A percentile compares a stretch with the other conserved stretches of the same genome.
These are phyloP conservation scores for Martensiomyces pterosporus DNA, from an alignment of 192 early-diverging fungal species.

Conservation along the genomic window DNA sequence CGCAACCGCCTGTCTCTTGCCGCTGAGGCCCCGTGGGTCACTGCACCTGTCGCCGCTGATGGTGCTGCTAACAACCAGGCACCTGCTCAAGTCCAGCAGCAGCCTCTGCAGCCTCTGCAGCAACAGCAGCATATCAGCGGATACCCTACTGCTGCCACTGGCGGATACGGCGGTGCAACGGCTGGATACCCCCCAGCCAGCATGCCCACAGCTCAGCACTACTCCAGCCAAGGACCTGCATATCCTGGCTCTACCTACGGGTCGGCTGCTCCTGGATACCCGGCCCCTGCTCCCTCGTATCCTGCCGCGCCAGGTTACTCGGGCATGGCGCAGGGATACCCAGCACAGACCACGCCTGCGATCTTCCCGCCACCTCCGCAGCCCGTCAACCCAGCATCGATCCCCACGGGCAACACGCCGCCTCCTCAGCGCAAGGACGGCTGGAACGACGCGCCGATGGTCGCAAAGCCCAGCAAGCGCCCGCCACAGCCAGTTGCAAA, in stretches of 20 bases:
- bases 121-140: conserved; percentile 5
- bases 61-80: conserved; percentile 15
- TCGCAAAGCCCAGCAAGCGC: conserved; percentile 26
- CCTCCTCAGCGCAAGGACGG: conserved; percentile 27
- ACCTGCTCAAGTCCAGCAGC: conserved; percentile 10
- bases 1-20: conserved; percentile 63
- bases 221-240: not conserved
- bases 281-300: conserved; percentile 2
- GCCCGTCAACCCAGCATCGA: conserved; percentile 34
- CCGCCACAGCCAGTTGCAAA: conserved; percentile 7
- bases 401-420: conserved; percentile 31
- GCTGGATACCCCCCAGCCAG: conserved; percentile 2
- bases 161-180: not conserved
- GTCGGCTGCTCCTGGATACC: not conserved
- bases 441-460: conserved; percentile 41
- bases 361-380: conserved; percentile 45
- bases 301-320: conserved; percentile 12
- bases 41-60: conserved; percentile 16
- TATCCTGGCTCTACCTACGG: not conserved
- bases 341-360: conserved; percentile 1
- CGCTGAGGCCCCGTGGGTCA: conserved; percentile 34
- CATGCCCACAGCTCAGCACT: conserved; percentile 33
- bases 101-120: conserved; percentile 20
- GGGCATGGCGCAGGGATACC: conserved; percentile 24
- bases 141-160: not conserved